Percentiles rank a stretch among this genome's conserved stretches.
phyloP scores from a whole-genome alignment of 495 filamentous ascomycete species.

The Cercophora samala region DNA sequence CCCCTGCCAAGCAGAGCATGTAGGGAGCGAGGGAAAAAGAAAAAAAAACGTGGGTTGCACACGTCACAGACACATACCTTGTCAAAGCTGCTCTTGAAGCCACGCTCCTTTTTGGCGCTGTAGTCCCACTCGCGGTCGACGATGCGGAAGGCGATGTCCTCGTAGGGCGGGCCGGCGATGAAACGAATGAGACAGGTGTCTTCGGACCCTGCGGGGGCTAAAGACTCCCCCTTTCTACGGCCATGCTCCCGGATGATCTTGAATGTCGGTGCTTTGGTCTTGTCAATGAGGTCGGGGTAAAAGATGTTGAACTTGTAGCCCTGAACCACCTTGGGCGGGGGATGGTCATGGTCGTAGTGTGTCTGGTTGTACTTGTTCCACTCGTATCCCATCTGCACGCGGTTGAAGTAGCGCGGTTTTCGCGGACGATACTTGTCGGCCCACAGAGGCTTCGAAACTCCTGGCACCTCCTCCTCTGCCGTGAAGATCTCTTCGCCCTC shows the following conservation, averaged over 20 bases:
- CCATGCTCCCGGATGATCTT: conserved; percentile 91
- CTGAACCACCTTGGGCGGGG: conserved; percentile 95
- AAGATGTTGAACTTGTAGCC: conserved; percentile 99
- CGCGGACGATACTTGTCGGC: conserved; percentile 85
- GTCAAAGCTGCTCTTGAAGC: conserved; percentile 95
- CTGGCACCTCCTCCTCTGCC: conserved; percentile 77
- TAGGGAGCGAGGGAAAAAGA: too few relatives aligned
- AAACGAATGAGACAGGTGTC: conserved; percentile 97
- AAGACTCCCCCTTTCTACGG: conserved; percentile 82
- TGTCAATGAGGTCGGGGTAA: conserved; percentile 98
- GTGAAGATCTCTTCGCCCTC: conserved; percentile 97
- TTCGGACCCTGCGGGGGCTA: conserved; percentile 93
- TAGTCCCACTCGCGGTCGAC: conserved; percentile 99
- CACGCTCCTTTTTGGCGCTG: conserved; percentile 88
- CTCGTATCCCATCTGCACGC: conserved; percentile 98
- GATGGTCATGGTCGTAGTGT: conserved; percentile 98
- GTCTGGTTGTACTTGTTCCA: conserved; percentile 99
- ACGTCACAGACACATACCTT: conserved; percentile 62
- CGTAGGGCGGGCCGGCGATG: conserved; percentile 91
- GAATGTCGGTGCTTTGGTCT: conserved; percentile 89
- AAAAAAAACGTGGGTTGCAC: conserved; percentile 15
- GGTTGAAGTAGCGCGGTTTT: conserved; percentile 96
- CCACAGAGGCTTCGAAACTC: conserved; percentile 68
- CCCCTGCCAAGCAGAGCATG: conserved; percentile 1
- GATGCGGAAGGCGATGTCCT: conserved; percentile 95